Evolutionary conservation across 768 basidiomycete species (phyloP).

Genomic region (Podaxis pistillaris): DNA sequence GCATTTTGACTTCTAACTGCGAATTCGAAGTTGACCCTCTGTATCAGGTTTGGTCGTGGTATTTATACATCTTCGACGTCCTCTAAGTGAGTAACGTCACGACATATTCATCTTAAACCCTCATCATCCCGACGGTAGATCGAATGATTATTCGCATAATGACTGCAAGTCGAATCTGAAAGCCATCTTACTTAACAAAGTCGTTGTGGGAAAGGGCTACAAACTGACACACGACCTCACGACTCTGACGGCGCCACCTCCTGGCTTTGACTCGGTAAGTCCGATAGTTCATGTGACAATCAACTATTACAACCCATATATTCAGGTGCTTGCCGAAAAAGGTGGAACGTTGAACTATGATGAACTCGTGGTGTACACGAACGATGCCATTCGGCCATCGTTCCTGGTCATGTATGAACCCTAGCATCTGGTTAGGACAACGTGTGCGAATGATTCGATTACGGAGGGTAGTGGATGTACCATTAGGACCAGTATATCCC

Average conservation of each 20-base stretch:
- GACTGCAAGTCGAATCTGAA: slow-evolving; percentile 53
- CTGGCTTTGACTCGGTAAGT: slow-evolving; percentile 67
- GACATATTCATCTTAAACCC: neutral
- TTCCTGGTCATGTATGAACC: slow-evolving; percentile 70
- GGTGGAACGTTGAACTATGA: slow-evolving; percentile 70
- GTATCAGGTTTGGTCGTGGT: slow-evolving; percentile 60
- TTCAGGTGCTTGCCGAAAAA: slow-evolving; percentile 64
- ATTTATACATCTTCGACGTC: slow-evolving; percentile 78
- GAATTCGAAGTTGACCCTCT: neutral
- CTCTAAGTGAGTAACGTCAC: slow-evolving; percentile 49
- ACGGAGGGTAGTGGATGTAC: neutral
- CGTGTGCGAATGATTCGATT: neutral
- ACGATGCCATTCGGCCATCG: slow-evolving; percentile 71
- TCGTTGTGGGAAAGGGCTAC: slow-evolving; percentile 67
- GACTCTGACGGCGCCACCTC: slow-evolving; percentile 52
- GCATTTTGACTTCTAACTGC: neutral
- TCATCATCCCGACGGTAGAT: slow-evolving; percentile 29
- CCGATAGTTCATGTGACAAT: neutral
- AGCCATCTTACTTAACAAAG: slow-evolving; percentile 72
- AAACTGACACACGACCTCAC: slow-evolving; percentile 63
- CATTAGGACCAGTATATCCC: neutral
- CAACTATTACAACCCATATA: neutral
- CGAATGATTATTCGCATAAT: slow-evolving; percentile 70
- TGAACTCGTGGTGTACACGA: slow-evolving; percentile 66
- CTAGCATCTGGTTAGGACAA: slow-evolving; percentile 19